These are phyloP conservation scores for Globisporangium canariense DNA, from an alignment of 352 stramenopile species.

Conservation along the genomic window DNA sequence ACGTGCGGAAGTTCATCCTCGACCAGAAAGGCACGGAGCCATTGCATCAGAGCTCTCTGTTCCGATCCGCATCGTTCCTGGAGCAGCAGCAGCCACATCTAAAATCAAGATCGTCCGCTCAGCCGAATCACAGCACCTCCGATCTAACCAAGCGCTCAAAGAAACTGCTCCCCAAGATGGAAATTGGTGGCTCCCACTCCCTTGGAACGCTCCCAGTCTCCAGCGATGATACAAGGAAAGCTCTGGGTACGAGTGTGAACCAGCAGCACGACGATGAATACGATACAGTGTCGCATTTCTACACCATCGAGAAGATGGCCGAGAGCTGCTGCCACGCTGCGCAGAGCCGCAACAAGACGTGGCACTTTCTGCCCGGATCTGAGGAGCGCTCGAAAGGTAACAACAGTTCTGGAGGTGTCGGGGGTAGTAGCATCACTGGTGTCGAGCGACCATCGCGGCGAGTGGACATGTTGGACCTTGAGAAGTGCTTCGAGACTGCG, in stretches of 20 bases:
- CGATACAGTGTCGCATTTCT: constrained; percentile 61
- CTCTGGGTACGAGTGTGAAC: constrained; percentile 11
- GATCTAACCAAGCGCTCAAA: constrained; percentile 14
- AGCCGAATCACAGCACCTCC: neutral
- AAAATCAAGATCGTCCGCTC: constrained; percentile 4
- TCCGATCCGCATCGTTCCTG: constrained; percentile 34
- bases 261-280: constrained; percentile 27
- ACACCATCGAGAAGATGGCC: constrained; percentile 71
- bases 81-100: constrained; percentile 7
- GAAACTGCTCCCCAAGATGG: constrained; percentile 20
- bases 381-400: constrained; percentile 57
- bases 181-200: neutral
- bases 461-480: constrained; percentile 66
- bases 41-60: constrained; percentile 58
- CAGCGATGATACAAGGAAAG: constrained; percentile 13
- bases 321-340: constrained; percentile 69
- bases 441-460: constrained; percentile 60
- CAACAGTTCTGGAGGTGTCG: constrained; percentile 30
- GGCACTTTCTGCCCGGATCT: constrained; percentile 63
- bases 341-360: constrained; percentile 70
- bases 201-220: neutral
- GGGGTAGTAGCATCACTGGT: constrained; percentile 41
- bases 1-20: constrained; percentile 62
- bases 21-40: constrained; percentile 52
- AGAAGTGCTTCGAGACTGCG: constrained; percentile 63